Evolutionary conservation across 441 rosid species (phyloP).

Genomic region (Pelargonium cotyledonis): DNA sequence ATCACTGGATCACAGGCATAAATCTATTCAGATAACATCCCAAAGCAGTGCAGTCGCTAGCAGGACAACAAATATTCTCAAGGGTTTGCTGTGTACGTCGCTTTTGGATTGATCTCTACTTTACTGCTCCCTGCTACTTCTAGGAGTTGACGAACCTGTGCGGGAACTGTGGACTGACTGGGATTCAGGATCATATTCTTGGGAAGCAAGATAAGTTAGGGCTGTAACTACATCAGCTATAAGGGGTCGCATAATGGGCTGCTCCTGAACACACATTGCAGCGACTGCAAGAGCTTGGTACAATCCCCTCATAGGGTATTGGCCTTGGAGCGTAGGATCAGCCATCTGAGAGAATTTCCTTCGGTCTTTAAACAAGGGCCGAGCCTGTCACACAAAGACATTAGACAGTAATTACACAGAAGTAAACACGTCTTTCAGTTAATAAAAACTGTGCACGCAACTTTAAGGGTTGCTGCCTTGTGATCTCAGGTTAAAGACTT

Average conservation of each 20-base stretch:
- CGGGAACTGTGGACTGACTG: conserved; percentile 30
- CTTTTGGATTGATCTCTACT: too few relatives aligned
- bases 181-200: conserved; percentile 42
- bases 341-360: conserved; percentile 85
- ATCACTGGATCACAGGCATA: conserved; percentile 8
- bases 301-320: conserved; percentile 73
- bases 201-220: conserved; percentile 71
- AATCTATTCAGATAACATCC: conserved; percentile 5
- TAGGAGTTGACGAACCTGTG: conserved; percentile 4
- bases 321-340: conserved; percentile 81
- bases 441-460: too few relatives aligned
- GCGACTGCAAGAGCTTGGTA: conserved; percentile 96
- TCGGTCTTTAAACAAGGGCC: conserved; percentile 84
- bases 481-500: too few relatives aligned
- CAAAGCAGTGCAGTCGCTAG: neutral
- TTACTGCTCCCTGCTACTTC: neutral
- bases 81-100: too few relatives aligned
- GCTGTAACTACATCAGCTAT: conserved; percentile 87
- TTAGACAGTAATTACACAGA: neutral
- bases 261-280: conserved; percentile 96
- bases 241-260: conserved; percentile 82
- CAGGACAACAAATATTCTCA: neutral
- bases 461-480: too few relatives aligned
- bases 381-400: conserved; percentile 44
- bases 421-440: too few relatives aligned